Conservation (phyloP, 2,329 filamentous ascomycete species). For the Hypoxylon sp. region DNA sequence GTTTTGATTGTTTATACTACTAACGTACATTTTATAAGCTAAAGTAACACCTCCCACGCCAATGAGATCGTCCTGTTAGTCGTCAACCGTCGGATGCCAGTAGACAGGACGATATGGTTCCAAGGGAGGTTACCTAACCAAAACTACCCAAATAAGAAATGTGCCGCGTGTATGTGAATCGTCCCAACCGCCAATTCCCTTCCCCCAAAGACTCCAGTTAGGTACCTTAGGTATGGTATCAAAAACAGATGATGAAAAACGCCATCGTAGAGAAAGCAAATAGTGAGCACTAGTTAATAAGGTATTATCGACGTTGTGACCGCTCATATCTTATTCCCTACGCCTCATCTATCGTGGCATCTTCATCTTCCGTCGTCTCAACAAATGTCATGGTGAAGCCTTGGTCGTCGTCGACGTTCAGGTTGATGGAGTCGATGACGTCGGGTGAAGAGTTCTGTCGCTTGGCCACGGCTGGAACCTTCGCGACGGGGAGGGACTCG, state of each 20-base stretch:
- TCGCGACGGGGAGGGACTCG: constrained; percentile 42
- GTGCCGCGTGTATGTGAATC: constrained; percentile 26
- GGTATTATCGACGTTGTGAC: constrained; percentile 10
- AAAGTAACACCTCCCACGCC: constrained; percentile 18
- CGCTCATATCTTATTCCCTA: neutral
- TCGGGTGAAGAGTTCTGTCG: constrained; percentile 43
- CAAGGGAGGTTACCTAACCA: constrained; percentile 14
- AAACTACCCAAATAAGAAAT: constrained; percentile 13
- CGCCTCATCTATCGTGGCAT: constrained; percentile 42
- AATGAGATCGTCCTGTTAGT: constrained; percentile 23
- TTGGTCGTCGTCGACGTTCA: constrained; percentile 59
- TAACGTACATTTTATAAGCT: constrained; percentile 32
- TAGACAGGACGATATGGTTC: neutral
- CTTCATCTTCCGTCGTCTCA: constrained; percentile 54
- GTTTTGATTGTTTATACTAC: constrained; percentile 43
- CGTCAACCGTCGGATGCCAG: constrained; percentile 26
- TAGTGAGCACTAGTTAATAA: constrained; percentile 12
- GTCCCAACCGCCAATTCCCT: constrained; percentile 21
- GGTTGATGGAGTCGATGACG: constrained; percentile 58
- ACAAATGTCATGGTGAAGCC: constrained; percentile 63
- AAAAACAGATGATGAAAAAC: constrained; percentile 36
- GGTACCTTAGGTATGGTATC: constrained; percentile 40
- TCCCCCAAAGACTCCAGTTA: constrained; percentile 30
- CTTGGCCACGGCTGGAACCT: constrained; percentile 43
- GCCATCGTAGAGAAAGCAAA: constrained; percentile 20